phyloP scores from a whole-genome alignment of 257 asterid species.

The Capsicum rhomboideum region DNA sequence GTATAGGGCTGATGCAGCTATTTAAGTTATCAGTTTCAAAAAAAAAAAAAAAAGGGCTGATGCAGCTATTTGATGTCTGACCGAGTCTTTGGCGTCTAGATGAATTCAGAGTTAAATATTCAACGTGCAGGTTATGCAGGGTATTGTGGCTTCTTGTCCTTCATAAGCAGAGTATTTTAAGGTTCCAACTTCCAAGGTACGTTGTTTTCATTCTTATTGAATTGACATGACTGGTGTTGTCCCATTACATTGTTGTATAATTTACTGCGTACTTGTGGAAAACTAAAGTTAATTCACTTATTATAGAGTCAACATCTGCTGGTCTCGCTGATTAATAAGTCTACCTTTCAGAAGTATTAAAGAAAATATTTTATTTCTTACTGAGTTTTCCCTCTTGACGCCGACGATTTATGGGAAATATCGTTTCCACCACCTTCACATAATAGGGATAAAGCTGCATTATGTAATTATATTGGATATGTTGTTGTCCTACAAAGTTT shows the following conservation, averaged over 20 bases:
- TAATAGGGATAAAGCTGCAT: background rate
- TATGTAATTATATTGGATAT: background rate
- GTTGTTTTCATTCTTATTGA: background rate
- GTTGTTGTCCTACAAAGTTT: too few relatives aligned
- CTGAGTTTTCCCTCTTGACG: background rate
- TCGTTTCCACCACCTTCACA: background rate
- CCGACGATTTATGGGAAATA: background rate
- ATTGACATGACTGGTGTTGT: background rate
- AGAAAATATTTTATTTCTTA: background rate
- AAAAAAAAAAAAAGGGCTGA: too few relatives aligned
- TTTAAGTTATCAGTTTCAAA: too few relatives aligned
- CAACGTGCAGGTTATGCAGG: background rate
- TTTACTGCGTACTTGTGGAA: background rate
- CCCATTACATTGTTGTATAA: background rate
- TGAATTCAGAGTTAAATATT: background rate
- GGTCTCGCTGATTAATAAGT: background rate
- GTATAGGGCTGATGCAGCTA: background rate
- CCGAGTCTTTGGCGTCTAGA: background rate
- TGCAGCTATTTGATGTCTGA: background rate
- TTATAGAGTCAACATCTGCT: background rate
- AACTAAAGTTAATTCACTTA: too few relatives aligned
- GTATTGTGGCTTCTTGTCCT: background rate
- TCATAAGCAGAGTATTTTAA: background rate
- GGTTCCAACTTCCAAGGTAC: background rate
- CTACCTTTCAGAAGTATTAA: background rate